These are phyloP conservation scores for Vicia villosa DNA, from an alignment of 306 rosid species.

Conservation along the genomic window DNA sequence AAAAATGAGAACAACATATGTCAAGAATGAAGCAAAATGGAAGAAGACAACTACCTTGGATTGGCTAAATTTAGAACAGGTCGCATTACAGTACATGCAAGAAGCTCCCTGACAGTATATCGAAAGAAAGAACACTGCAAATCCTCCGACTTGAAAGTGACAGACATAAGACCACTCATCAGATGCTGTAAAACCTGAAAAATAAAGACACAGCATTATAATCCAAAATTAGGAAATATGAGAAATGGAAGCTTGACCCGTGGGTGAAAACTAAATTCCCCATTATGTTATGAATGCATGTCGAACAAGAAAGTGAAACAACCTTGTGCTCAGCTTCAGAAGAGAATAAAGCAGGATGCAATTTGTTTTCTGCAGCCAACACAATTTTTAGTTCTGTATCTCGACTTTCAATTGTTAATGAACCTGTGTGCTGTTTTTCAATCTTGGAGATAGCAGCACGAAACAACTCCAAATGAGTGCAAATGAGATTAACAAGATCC, in stretches of 20 bases:
- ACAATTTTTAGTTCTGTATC: slow-evolving; percentile 68
- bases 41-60: slow-evolving; percentile 65
- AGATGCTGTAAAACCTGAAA: slow-evolving; percentile 93
- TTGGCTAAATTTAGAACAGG: slow-evolving; percentile 85
- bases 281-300: slow-evolving; percentile 24
- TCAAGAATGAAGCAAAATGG: slow-evolving; percentile 31
- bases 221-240: slow-evolving; percentile 27
- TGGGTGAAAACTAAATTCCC: slow-evolving; percentile 30
- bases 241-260: slow-evolving; percentile 25
- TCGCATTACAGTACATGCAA: slow-evolving; percentile 93
- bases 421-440: slow-evolving; percentile 53
- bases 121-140: slow-evolving; percentile 87
- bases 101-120: slow-evolving; percentile 84
- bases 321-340: slow-evolving; percentile 99
- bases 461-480: slow-evolving; percentile 88
- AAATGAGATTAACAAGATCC: slow-evolving; percentile 81
- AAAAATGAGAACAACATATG: slow-evolving; percentile 37
- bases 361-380: slow-evolving; percentile 77
- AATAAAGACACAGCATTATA: slow-evolving; percentile 39
- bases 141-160: slow-evolving; percentile 78
- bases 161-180: slow-evolving; percentile 83
- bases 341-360: slow-evolving; percentile 98
- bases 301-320: slow-evolving; percentile 33
- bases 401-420: slow-evolving; percentile 62
- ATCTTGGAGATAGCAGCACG: slow-evolving; percentile 78